phyloP scores from a whole-genome alignment of 352 stramenopile species.

The Pythium coloratum region DNA sequence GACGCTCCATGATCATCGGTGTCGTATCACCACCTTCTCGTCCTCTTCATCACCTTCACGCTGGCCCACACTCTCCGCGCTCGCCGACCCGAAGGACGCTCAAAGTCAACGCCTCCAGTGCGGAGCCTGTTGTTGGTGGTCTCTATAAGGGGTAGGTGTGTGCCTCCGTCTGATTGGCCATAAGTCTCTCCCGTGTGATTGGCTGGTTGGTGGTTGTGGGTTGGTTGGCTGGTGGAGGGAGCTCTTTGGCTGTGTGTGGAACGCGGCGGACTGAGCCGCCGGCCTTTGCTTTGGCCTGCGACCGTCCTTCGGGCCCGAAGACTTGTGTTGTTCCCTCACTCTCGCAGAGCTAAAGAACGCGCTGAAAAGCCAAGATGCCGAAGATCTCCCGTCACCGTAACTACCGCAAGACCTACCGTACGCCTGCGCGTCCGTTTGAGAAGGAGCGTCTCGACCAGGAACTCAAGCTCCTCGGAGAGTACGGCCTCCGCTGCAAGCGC shows the following conservation, averaged over 20 bases:
- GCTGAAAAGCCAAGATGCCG: conserved; percentile 66
- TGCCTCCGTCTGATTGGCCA: conserved; percentile 3
- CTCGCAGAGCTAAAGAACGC: conserved; percentile 72
- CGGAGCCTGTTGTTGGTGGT: not conserved
- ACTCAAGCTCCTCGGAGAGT: conserved; percentile 99
- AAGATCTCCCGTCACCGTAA: conserved; percentile 88
- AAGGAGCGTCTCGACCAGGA: conserved; percentile 99
- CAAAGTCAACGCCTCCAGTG: not conserved
- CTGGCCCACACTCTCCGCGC: not conserved
- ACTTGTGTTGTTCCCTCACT: conserved; percentile 27
- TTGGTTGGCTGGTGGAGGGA: conserved; percentile 32
- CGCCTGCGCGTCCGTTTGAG: conserved; percentile 98
- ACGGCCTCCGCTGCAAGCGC: conserved; percentile 99
- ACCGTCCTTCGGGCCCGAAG: not conserved
- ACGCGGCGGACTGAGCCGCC: not conserved
- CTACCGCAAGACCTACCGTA: conserved; percentile 99
- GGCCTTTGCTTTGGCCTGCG: not conserved
- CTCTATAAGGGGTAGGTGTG: conserved; percentile 19
- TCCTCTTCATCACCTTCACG: not conserved
- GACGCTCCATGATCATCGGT: too few relatives aligned
- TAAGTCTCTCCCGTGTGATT: conserved; percentile 11
- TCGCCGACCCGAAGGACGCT: too few relatives aligned
- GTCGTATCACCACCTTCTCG: not conserved
- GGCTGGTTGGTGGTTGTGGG: conserved; percentile 2
- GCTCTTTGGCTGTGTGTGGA: conserved; percentile 4